phyloP scores from a whole-genome alignment of 176 grass and related monocot species.

The Oryza coarctata region DNA sequence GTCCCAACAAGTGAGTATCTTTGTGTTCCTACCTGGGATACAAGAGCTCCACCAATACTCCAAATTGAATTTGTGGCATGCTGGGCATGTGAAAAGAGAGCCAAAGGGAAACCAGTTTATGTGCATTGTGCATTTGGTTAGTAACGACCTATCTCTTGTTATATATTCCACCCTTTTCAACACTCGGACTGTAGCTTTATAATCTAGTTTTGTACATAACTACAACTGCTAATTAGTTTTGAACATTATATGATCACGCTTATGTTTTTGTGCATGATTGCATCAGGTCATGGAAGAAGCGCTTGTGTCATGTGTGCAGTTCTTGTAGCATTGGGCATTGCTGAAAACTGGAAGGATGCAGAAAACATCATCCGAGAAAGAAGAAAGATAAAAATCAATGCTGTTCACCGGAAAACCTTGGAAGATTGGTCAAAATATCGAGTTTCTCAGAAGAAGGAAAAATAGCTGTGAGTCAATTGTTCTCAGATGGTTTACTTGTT shows the following conservation, averaged over 20 bases:
- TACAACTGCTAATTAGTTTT: not conserved
- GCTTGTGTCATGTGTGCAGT: constrained; percentile 78
- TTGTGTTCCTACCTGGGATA: constrained; percentile 80
- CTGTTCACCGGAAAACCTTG: constrained; percentile 69
- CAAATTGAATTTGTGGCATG: constrained; percentile 75
- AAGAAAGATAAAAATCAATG: constrained; percentile 82
- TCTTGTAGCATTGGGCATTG: constrained; percentile 58
- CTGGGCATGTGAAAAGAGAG: constrained; percentile 75
- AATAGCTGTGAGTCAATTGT: constrained; percentile 18
- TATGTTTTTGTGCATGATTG: constrained; percentile 4
- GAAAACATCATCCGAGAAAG: constrained; percentile 74
- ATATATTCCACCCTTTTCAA: not conserved
- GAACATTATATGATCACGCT: not conserved
- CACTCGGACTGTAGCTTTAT: not conserved
- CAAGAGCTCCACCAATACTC: constrained; percentile 51
- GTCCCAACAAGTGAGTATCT: constrained; percentile 65
- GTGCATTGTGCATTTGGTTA: constrained; percentile 92
- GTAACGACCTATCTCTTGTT: constrained; percentile 1
- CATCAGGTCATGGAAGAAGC: constrained; percentile 87
- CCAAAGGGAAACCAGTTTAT: constrained; percentile 63
- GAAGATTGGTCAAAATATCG: constrained; percentile 69
- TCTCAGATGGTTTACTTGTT: not conserved
- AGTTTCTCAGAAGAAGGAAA: constrained; percentile 47
- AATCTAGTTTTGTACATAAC: not conserved
- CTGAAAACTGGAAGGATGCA: constrained; percentile 71